These are phyloP conservation scores for Oxytropis ochrocephala DNA, from an alignment of 306 rosid species.

Conservation along the genomic window DNA sequence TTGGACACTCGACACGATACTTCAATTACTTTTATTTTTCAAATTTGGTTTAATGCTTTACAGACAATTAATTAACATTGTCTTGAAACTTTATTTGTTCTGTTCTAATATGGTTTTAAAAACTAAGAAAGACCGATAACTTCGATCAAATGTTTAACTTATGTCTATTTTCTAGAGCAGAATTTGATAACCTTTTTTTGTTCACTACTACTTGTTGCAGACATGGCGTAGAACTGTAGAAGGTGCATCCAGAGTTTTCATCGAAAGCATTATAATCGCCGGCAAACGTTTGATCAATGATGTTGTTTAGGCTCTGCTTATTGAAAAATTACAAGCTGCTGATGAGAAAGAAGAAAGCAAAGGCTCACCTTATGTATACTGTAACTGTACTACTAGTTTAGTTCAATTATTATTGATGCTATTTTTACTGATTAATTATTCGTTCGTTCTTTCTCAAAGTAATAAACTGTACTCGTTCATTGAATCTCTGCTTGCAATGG, in stretches of 20 bases:
- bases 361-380: slow-evolving; percentile 13
- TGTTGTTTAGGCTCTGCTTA: slow-evolving; percentile 33
- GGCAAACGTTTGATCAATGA: slow-evolving; percentile 77
- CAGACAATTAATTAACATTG: too few relatives aligned
- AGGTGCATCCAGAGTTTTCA: slow-evolving; percentile 76
- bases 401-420: not conserved
- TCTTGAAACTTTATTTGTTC: too few relatives aligned
- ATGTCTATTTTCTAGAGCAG: too few relatives aligned
- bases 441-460: slow-evolving; percentile 6
- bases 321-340: not conserved
- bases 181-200: not conserved
- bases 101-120: too few relatives aligned
- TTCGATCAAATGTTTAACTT: too few relatives aligned
- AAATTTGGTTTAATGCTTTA: too few relatives aligned
- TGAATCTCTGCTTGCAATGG: not conserved
- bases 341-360: not conserved
- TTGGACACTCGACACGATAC: too few relatives aligned
- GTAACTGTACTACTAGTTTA: not conserved
- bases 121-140: too few relatives aligned
- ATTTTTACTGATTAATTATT: not conserved
- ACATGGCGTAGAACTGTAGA: slow-evolving; percentile 79
- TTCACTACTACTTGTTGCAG: slow-evolving; percentile 30
- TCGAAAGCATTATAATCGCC: slow-evolving; percentile 81
- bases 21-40: too few relatives aligned
- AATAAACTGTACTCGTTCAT: not conserved